Base-by-base conservation (phyloP, 192 early-diverging fungal genomes). In the Rhizoclosmatium globosum region DNA sequence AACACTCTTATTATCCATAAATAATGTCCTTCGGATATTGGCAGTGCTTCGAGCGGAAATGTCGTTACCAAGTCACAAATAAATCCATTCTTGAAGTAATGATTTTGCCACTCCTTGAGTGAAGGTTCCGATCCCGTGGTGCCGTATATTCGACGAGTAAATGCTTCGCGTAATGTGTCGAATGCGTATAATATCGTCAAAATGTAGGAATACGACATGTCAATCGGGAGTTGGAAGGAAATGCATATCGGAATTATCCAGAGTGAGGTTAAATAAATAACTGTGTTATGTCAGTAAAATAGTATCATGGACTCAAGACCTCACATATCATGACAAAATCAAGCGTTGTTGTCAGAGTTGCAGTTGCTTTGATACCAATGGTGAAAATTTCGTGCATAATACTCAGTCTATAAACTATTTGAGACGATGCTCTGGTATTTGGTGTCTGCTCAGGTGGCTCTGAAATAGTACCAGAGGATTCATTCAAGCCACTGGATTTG, bases 181-280 rank as follows among this genome's bases (percentile, higher is more conserved):
- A 82, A 15, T 2, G n/a, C 53, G 62, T 61, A 82, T 2, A 78
- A n/a, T 9, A 39, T 3, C 4, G 77, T 67, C 6, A 64, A 46
- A n/a, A 76, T 2, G 2, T 43, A 13, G 17, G 56, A 77, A 69
- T 75, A 59, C 4, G 48, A 2, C 21, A 9, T 3, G 21, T 62
- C 46, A 21, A 65, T 19, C 42, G 31, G 7, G 11, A 68, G 44
- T 2, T 68, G 67, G 47, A 79, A 75, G 9, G 47, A 38, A 39
- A 81, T 21, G 13, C 21, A 58, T 39, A 83, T 47, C 4, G 73
- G 79, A 9, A 64, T 19, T 7, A 79, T 4, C 50, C 71, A 64
- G 15, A 77, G 3, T 3, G 31, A 31, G 17, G 13, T 42, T 3
- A 83, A 56, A 23, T 74, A 23, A 41, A 68, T 11, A 17, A 45